Evolutionary conservation across 169 alveolate genomes (phyloP), one percentile per base, ranked within the genome.

Genomic region (Cytauxzoon felis): DNA sequence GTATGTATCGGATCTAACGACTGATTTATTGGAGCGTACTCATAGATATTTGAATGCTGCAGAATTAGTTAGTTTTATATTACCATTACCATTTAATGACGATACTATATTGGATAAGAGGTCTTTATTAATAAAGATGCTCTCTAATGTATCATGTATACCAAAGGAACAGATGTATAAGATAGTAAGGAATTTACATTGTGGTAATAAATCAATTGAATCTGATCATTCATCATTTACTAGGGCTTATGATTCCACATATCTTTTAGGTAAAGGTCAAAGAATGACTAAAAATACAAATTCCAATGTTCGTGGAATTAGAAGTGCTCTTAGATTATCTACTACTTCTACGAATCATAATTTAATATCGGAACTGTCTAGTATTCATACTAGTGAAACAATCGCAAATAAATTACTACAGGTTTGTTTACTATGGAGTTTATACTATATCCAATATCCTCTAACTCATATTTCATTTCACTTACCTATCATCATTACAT

Each of bases 21-120:
- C 70, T 3, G 84, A 73, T 16, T 64, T 73, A 26, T 62, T 73
- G 30, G 78, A 73, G 34, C 32, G 40, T 32, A 62, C 84, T 24
- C 33, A 42, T 45, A 19, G 72, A 26, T 73, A 63, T 36, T 42
- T 73, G 19, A 56, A 24, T 24, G 79, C 52, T 23, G 29, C 49
- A 51, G 62, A 73, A 26, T 63, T 73, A 40, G 48, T 29, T 23
- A 53, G 64, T 26, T 73, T 32, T 30, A 26, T 73, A 18, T 64
- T 73, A 13, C 84, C 84, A 23, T 57, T 73, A 11, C 84, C 84
- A 40, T 73, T 73, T 48, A 53, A 70, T 3, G 84, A 73, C 26
- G 84, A 73, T 43, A 27, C 54, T 19, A 24, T 73, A 9, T 58
- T 73, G 8, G 64, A 63, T 26, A 33, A 62, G 29, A 30, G 27